These are phyloP conservation scores for Fusarium phyllophilum DNA, from an alignment of 2,329 filamentous ascomycete genomes.

Conservation along the genomic window DNA sequence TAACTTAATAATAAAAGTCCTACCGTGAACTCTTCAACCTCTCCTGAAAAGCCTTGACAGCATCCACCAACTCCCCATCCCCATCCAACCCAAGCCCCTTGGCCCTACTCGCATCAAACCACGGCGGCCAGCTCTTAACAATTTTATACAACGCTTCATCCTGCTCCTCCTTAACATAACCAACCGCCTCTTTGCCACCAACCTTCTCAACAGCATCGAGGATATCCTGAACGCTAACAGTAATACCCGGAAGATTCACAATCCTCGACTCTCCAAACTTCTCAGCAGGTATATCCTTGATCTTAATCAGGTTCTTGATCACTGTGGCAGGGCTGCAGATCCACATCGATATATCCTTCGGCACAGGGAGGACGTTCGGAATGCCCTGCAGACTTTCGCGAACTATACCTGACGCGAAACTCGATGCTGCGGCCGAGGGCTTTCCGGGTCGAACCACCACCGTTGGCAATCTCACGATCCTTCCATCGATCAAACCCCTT, in stretches of 20 bases:
- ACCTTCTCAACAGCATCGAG: conserved; percentile 60
- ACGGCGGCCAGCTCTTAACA: conserved; percentile 64
- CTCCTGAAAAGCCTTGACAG: conserved; percentile 44
- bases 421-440: conserved; percentile 69
- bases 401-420: conserved; percentile 70
- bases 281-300: conserved; percentile 54
- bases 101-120: conserved; percentile 62
- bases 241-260: conserved; percentile 63
- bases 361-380: conserved; percentile 58
- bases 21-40: conserved; percentile 16
- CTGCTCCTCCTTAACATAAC: conserved; percentile 57
- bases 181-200: conserved; percentile 57
- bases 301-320: conserved; percentile 59
- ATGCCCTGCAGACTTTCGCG: conserved; percentile 62
- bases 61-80: conserved; percentile 54
- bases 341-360: conserved; percentile 59
- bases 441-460: conserved; percentile 69
- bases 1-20: not conserved
- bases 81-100: conserved; percentile 60
- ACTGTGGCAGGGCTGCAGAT: conserved; percentile 63
- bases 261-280: conserved; percentile 53
- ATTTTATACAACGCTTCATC: conserved; percentile 60
- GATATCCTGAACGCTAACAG: conserved; percentile 64
- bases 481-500: conserved; percentile 65
- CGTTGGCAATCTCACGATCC: conserved; percentile 67